Percentiles rank a stretch among this genome's conserved stretches.
Evolutionary conservation across 768 basidiomycete genomes (phyloP).

Genomic region (Gymnopilus dilepis): DNA sequence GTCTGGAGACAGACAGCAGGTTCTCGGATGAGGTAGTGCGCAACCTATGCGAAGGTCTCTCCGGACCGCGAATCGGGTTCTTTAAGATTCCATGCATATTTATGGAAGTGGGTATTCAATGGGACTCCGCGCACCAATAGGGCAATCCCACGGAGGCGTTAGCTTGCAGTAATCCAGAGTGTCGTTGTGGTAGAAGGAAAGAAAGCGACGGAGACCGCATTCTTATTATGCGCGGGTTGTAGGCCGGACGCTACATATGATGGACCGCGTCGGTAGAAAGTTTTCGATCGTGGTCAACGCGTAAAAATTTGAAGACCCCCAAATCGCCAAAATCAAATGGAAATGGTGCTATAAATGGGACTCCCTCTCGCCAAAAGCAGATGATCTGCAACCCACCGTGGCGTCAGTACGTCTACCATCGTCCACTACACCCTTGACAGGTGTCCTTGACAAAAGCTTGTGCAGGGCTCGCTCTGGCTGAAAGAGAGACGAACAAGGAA

Average conservation of each 20-base stretch:
- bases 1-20: not conserved
- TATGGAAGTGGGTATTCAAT: not conserved
- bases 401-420: not conserved
- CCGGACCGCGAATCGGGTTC: conserved; percentile 18
- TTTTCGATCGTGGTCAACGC: conserved; percentile 10
- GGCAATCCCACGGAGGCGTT: not conserved
- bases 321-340: conserved; percentile 1
- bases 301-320: not conserved
- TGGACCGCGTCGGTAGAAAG: not conserved
- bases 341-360: not conserved
- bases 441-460: not conserved
- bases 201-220: not conserved
- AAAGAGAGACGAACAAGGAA: not conserved
- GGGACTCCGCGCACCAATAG: not conserved
- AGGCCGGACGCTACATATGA: not conserved
- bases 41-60: conserved; percentile 3
- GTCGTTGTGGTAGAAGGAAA: not conserved
- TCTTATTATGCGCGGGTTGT: not conserved
- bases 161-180: not conserved
- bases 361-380: not conserved
- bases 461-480: not conserved
- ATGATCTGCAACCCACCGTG: not conserved
- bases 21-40: conserved; percentile 14
- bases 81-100: conserved; percentile 24
- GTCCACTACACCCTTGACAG: not conserved